Evolutionary conservation across 176 grass and related monocot species (phyloP).

Genomic region (Hsuehochloa calcarea): DNA sequence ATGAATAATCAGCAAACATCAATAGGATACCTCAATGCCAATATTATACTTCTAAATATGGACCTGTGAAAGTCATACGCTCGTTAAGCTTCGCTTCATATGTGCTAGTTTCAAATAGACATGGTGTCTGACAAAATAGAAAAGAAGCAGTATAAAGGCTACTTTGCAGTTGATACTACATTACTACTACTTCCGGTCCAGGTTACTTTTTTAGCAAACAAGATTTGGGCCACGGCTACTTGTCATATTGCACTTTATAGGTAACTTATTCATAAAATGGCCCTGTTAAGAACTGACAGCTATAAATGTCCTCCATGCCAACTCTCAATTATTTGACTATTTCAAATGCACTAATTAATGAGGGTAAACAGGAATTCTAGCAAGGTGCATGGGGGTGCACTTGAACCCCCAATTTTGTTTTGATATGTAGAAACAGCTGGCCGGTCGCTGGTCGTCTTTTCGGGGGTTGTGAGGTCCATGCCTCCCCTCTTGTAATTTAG

Average conservation of each 20-base stretch:
- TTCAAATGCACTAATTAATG: not conserved
- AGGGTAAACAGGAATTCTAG: not conserved
- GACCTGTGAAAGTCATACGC: not conserved
- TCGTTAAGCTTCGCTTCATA: not conserved
- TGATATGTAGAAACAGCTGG: not conserved
- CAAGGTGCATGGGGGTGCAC: not conserved
- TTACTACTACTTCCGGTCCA: not conserved
- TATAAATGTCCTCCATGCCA: not conserved
- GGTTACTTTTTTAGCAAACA: constrained; percentile 2
- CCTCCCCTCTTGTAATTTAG: too few relatives aligned
- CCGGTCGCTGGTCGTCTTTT: too few relatives aligned
- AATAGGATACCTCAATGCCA: not conserved
- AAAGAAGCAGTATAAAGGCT: not conserved
- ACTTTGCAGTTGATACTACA: not conserved
- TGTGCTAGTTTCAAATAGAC: not conserved
- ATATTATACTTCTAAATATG: constrained; percentile 1
- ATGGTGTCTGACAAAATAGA: not conserved
- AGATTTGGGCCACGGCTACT: constrained; percentile 4
- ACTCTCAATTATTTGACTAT: not conserved
- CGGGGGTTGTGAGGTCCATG: too few relatives aligned
- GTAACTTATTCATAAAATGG: not conserved
- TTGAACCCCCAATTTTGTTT: not conserved
- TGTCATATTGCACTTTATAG: not conserved
- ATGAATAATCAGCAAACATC: constrained; percentile 33
- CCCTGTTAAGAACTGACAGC: not conserved